These are phyloP conservation scores for Clonostachys rosea DNA, from an alignment of 2,329 filamentous ascomycete genomes.

Conservation along the genomic window DNA sequence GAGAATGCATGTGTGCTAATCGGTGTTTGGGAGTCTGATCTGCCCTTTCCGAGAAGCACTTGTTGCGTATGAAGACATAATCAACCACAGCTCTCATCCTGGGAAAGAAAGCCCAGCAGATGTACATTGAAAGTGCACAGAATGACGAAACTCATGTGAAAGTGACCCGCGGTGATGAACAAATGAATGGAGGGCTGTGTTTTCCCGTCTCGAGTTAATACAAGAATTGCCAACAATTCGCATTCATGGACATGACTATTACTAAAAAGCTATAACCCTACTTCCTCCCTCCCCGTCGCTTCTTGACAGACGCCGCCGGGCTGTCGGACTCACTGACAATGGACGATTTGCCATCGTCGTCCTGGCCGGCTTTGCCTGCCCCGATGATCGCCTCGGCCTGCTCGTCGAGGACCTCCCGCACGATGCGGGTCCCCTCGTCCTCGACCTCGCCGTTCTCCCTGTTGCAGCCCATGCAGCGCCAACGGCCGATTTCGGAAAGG, in stretches of 20 bases:
- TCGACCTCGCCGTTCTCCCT: slow-evolving; percentile 76
- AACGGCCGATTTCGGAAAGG: slow-evolving; percentile 75
- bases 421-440: slow-evolving; percentile 68
- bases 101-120: neutral
- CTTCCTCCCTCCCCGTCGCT: slow-evolving; percentile 7
- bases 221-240: too few relatives aligned
- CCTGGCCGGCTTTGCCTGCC: slow-evolving; percentile 4
- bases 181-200: neutral
- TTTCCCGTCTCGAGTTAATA: neutral
- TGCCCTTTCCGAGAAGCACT: too few relatives aligned
- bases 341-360: slow-evolving; percentile 7
- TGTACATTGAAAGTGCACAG: neutral
- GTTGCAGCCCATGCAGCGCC: slow-evolving; percentile 86
- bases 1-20: too few relatives aligned
- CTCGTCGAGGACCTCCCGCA: slow-evolving; percentile 54
- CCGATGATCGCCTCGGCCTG: neutral
- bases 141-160: neutral
- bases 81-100: too few relatives aligned
- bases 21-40: too few relatives aligned
- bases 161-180: neutral
- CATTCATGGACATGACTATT: too few relatives aligned
- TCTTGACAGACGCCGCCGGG: slow-evolving; percentile 12
- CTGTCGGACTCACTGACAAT: slow-evolving; percentile 5
- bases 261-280: too few relatives aligned
- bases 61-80: too few relatives aligned